Percentiles rank a stretch among this genome's conserved stretches.
Conservation (phyloP, 2,329 filamentous ascomycete genomes). For the Venturia effusa region DNA sequence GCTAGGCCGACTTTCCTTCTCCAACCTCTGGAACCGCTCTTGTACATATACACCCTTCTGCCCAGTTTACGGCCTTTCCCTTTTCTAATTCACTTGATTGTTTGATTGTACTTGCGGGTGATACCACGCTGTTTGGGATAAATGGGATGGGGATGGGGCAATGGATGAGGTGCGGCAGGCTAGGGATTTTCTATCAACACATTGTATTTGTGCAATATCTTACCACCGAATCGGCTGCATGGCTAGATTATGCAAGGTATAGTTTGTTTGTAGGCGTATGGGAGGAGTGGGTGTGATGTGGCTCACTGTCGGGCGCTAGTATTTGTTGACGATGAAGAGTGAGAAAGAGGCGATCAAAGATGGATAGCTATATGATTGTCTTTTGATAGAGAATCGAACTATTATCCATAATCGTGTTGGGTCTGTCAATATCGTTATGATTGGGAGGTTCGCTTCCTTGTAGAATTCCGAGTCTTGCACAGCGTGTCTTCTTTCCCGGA, state of each 20-base stretch:
- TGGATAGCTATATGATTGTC: background rate
- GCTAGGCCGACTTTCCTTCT: constrained; percentile 2
- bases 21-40: background rate
- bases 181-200: background rate
- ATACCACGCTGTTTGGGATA: constrained; percentile 6
- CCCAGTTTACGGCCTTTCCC: background rate
- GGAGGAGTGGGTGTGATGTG: background rate
- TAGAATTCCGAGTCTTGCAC: too few species aligned
- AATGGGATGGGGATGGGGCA: background rate
- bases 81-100: background rate
- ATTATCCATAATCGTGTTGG: background rate
- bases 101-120: background rate
- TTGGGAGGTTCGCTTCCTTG: too few species aligned
- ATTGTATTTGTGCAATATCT: constrained; percentile 3
- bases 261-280: background rate
- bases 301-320: background rate
- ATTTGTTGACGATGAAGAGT: background rate
- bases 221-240: background rate
- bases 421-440: background rate
- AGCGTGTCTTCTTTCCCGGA: too few species aligned
- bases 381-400: background rate
- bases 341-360: background rate
- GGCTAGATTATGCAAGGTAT: constrained; percentile 3
- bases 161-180: background rate
- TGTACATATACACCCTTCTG: constrained; percentile 5